Conservation (phyloP, 208 protist species). For the Trypanosoma caninum region DNA sequence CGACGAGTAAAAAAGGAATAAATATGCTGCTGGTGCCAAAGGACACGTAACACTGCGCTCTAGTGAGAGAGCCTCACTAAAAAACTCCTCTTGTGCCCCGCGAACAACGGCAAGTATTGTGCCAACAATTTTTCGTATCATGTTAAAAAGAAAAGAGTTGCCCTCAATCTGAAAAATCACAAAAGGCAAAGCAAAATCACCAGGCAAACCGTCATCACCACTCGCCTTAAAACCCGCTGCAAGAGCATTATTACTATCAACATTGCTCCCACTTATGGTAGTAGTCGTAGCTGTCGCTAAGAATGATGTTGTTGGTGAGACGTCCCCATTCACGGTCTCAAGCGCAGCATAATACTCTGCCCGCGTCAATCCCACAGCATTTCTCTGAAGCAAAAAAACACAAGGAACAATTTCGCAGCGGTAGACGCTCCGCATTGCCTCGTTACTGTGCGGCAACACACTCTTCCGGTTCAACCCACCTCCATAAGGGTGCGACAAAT, state of each 20-base stretch:
- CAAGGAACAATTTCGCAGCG: constrained; percentile 62
- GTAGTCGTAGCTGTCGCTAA: not conserved
- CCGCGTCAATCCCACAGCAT: constrained; percentile 1
- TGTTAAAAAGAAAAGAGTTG: constrained; percentile 84
- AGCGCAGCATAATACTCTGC: constrained; percentile 6
- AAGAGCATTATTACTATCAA: not conserved
- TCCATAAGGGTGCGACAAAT: constrained; percentile 35
- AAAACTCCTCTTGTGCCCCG: constrained; percentile 40
- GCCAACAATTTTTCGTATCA: constrained; percentile 87
- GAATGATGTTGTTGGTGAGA: not conserved
- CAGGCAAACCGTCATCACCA: not conserved
- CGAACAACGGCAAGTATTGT: constrained; percentile 61
- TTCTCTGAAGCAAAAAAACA: constrained; percentile 49
- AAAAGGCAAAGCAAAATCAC: constrained; percentile 41
- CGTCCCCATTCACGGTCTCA: not conserved
- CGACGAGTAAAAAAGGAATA: constrained; percentile 63
- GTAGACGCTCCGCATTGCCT: constrained; percentile 62
- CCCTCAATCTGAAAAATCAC: constrained; percentile 83
- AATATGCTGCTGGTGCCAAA: constrained; percentile 65
- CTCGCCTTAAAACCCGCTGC: too few relatives aligned
- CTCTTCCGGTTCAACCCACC: constrained; percentile 34
- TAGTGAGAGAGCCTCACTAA: constrained; percentile 51
- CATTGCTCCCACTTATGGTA: too few relatives aligned
- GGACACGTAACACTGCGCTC: constrained; percentile 51
- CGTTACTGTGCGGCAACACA: constrained; percentile 50